phyloP scores from a whole-genome alignment of 495 filamentous ascomycete genomes.

The Aspergillus coremiiformis region DNA sequence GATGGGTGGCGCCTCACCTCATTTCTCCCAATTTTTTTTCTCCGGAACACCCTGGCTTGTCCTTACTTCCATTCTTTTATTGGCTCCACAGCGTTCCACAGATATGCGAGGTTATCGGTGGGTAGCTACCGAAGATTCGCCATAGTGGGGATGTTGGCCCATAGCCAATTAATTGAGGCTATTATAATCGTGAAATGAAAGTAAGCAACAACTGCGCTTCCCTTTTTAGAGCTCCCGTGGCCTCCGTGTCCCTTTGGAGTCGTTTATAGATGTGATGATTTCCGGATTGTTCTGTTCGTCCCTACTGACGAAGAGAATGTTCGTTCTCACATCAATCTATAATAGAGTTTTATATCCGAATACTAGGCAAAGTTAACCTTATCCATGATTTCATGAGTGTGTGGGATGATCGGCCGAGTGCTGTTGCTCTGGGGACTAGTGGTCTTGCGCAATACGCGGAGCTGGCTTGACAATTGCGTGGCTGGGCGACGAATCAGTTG shows the following conservation, averaged over 20 bases:
- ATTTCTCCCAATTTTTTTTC: background rate
- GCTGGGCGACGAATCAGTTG: constrained; percentile 84
- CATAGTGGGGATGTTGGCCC: background rate
- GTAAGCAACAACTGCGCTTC: constrained; percentile 97
- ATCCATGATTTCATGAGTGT: too few relatives aligned
- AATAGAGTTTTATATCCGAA: too few relatives aligned
- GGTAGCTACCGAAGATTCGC: background rate
- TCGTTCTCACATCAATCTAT: too few relatives aligned
- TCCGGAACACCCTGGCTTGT: background rate
- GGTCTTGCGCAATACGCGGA: constrained; percentile 91
- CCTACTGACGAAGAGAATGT: too few relatives aligned
- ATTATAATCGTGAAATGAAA: too few relatives aligned
- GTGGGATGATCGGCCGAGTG: constrained; percentile 70
- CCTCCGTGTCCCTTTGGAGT: too few relatives aligned
- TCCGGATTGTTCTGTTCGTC: too few relatives aligned
- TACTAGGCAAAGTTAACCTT: too few relatives aligned
- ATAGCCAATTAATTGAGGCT: background rate
- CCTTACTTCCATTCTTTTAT: background rate
- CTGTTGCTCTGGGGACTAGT: constrained; percentile 75
- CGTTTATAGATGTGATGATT: too few relatives aligned
- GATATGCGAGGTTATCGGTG: background rate
- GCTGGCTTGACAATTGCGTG: constrained; percentile 84
- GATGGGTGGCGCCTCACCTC: background rate
- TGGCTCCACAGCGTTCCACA: background rate
- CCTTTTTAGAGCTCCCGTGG: too few relatives aligned